A percentile compares a stretch with the other conserved stretches of the same genome.
Evolutionary conservation across 1,284 basidiomycete genomes (phyloP).

Genomic region (Ustilago lituana): DNA sequence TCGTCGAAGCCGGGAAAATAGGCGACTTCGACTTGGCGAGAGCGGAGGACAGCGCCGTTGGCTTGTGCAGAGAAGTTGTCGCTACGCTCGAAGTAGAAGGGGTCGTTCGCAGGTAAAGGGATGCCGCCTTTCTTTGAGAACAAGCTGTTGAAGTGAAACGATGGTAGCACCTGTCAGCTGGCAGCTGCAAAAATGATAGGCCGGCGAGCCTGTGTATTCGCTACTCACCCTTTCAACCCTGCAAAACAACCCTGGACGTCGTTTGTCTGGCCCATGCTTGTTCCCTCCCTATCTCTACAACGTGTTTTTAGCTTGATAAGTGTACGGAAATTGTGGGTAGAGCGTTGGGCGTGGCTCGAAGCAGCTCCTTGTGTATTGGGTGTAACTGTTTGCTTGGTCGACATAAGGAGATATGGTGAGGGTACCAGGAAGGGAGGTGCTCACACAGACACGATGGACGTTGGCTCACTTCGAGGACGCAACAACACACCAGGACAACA

Average conservation of each 20-base stretch:
- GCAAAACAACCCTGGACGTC: conserved; percentile 34
- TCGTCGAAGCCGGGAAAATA: conserved; percentile 49
- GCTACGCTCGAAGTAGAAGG: conserved; percentile 50
- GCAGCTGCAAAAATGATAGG: neutral
- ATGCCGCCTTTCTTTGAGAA: conserved; percentile 32
- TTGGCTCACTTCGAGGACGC: no score
- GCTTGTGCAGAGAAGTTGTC: conserved; percentile 15
- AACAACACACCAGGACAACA: no score
- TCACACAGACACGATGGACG: no score
- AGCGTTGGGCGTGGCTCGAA: no score
- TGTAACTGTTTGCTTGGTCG: no score
- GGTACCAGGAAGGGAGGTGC: no score
- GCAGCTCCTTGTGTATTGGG: no score
- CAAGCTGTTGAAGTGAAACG: conserved; percentile 1
- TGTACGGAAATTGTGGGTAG: no score
- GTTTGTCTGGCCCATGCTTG: conserved; percentile 4
- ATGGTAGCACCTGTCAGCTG: neutral
- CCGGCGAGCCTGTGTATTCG: neutral
- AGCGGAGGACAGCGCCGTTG: conserved; percentile 48
- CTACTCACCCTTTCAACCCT: conserved; percentile 21
- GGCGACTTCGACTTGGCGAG: conserved; percentile 39
- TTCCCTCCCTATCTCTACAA: no score
- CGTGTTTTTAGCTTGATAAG: no score
- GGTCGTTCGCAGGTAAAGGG: conserved; percentile 32
- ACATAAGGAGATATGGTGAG: no score